Evolutionary conservation across 345 rosid species (phyloP).

Genomic region (Pugionium cornutum): DNA sequence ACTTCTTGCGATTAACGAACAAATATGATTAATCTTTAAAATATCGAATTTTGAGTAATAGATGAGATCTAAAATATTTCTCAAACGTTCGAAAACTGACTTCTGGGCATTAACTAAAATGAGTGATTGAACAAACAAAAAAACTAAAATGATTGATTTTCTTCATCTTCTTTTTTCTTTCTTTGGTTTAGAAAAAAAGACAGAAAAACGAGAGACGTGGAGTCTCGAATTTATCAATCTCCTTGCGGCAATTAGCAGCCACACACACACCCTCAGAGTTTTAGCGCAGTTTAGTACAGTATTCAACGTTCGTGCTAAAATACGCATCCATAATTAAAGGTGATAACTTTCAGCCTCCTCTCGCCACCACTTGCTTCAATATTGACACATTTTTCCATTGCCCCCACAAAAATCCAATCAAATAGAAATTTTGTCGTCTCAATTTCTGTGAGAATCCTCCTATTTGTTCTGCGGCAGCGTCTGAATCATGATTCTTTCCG

Average conservation of each 20-base stretch:
- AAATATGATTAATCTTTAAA: too few relatives aligned
- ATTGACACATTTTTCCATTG: background rate
- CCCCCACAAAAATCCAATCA: constrained; percentile 21
- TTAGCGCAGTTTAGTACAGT: background rate
- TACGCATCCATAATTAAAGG: background rate
- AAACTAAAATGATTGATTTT: background rate
- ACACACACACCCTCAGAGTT: background rate
- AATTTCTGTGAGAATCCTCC: background rate
- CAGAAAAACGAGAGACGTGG: constrained; percentile 34
- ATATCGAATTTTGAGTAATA: too few relatives aligned
- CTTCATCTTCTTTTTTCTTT: background rate
- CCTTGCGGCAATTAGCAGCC: constrained; percentile 32
- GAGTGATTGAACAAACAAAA: background rate
- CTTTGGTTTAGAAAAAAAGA: background rate
- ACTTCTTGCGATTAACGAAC: too few relatives aligned
- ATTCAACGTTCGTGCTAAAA: background rate
- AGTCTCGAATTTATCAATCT: constrained; percentile 29
- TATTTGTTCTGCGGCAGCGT: background rate
- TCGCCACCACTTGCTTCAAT: constrained; percentile 29
- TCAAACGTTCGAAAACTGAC: too few relatives aligned
- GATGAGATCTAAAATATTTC: too few relatives aligned
- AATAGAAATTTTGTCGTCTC: constrained; percentile 13
- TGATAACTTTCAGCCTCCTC: constrained; percentile 31
- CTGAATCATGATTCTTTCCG: constrained; percentile 33
- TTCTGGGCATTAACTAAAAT: background rate